These are phyloP conservation scores for Salvia miltiorrhiza DNA, from an alignment of 257 asterid genomes.

Conservation along the genomic window DNA sequence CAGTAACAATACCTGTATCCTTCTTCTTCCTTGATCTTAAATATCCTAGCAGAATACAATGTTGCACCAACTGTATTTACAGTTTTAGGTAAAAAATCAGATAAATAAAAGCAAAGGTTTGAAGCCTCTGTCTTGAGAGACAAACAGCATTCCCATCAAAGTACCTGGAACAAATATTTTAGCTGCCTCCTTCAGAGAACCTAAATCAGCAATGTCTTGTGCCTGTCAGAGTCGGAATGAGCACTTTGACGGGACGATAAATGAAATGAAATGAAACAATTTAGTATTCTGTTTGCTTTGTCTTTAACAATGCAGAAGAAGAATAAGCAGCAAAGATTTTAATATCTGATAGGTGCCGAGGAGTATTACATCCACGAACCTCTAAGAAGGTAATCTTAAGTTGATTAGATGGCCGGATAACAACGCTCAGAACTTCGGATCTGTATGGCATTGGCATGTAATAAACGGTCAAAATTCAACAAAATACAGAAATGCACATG, in stretches of 20 bases:
- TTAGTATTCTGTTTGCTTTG: not conserved
- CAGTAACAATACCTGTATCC: conserved; percentile 65
- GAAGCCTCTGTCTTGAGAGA: conserved; percentile 17
- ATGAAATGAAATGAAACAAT: conserved; percentile 10
- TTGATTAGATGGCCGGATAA: conserved; percentile 73
- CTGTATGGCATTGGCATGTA: conserved; percentile 45
- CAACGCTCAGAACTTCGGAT: conserved; percentile 82
- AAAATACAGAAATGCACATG: not conserved
- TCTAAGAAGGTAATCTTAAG: conserved; percentile 95
- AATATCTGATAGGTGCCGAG: conserved; percentile 20
- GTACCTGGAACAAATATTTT: conserved; percentile 91
- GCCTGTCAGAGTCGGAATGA: conserved; percentile 58
- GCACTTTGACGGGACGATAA: conserved; percentile 21
- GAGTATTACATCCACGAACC: conserved; percentile 48
- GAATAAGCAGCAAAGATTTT: not conserved
- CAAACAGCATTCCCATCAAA: conserved; percentile 1
- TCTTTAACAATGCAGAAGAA: not conserved
- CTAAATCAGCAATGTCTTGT: conserved; percentile 79
- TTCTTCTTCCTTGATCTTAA: conserved; percentile 86
- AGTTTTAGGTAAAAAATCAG: not conserved
- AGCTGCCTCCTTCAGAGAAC: conserved; percentile 84
- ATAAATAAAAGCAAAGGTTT: not conserved
- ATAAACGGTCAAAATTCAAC: conserved; percentile 11
- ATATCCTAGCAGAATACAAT: conserved; percentile 67
- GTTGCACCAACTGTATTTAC: conserved; percentile 58